phyloP scores from a whole-genome alignment of 2,329 filamentous ascomycete species.

The Fusarium floridanum region DNA sequence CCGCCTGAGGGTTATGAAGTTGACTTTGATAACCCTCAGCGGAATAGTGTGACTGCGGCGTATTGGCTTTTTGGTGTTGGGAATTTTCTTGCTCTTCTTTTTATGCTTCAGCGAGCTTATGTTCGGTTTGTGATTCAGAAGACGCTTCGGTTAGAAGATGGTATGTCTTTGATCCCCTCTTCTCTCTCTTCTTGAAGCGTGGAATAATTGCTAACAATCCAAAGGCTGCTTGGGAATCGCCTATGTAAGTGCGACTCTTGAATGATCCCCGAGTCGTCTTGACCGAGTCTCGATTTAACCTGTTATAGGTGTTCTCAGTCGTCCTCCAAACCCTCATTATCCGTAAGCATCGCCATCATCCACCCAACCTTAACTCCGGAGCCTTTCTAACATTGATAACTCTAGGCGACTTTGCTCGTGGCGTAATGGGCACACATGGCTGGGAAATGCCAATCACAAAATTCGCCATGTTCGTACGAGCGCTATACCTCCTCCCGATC shows the following conservation, averaged over 20 bases:
- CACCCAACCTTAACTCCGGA: fast-evolving
- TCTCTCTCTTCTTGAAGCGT: not conserved
- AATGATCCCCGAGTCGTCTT: too few relatives aligned
- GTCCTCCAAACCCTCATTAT: conserved; percentile 24
- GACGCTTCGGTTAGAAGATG: conserved; percentile 15
- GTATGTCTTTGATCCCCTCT: not conserved
- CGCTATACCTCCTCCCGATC: conserved; percentile 15
- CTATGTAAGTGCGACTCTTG: conserved; percentile 6
- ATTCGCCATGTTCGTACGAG: conserved; percentile 12
- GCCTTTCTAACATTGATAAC: not conserved
- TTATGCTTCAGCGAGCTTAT: conserved; percentile 45
- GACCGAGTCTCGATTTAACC: not conserved
- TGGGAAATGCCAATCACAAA: conserved; percentile 35
- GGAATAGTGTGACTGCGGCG: conserved; percentile 20
- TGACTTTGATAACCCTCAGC: conserved; percentile 47
- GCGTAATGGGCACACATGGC: conserved; percentile 28
- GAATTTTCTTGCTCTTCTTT: conserved; percentile 15
- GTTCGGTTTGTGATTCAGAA: conserved; percentile 25
- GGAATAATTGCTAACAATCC: not conserved
- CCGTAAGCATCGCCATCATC: not conserved
- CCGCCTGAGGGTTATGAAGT: conserved; percentile 48
- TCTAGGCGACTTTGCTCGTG: conserved; percentile 18
- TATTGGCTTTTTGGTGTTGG: conserved; percentile 44
- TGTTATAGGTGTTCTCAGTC: conserved; percentile 15
- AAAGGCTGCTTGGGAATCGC: conserved; percentile 20